phyloP scores from a whole-genome alignment of 805 yeast species.

The Candida stauntonica region DNA sequence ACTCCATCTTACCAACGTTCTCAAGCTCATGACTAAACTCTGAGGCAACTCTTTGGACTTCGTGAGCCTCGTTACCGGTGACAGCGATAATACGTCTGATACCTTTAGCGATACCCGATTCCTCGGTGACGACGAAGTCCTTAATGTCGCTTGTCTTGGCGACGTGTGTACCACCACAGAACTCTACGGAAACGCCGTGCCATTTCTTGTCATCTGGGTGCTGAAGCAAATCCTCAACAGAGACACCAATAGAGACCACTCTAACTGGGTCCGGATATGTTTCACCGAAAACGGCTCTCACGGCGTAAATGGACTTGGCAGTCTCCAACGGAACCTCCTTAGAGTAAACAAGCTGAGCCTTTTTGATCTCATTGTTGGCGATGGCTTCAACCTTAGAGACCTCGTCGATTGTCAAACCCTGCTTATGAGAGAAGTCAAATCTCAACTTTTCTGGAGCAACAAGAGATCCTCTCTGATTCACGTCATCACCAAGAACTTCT shows the following conservation, averaged over 20 bases:
- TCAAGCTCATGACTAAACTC: slow-evolving; percentile 63
- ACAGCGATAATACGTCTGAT: slow-evolving; percentile 97
- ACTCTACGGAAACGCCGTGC: slow-evolving; percentile 79
- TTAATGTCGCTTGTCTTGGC: slow-evolving; percentile 89
- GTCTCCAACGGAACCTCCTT: slow-evolving; percentile 71
- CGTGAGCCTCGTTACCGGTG: slow-evolving; percentile 86
- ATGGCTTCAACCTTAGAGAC: slow-evolving; percentile 71
- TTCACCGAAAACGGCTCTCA: slow-evolving; percentile 98
- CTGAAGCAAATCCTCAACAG: slow-evolving; percentile 74
- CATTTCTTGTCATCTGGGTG: slow-evolving; percentile 73
- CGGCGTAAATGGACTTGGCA: slow-evolving; percentile 75
- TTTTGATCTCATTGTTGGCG: slow-evolving; percentile 65
- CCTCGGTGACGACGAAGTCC: slow-evolving; percentile 86
- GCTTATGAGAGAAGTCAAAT: slow-evolving; percentile 94
- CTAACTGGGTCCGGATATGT: slow-evolving; percentile 99
- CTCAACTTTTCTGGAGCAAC: slow-evolving; percentile 94
- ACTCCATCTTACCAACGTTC: slow-evolving; percentile 57
- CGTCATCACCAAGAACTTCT: slow-evolving; percentile 78
- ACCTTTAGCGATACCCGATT: slow-evolving; percentile 98
- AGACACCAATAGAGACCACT: slow-evolving; percentile 91
- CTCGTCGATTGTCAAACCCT: slow-evolving; percentile 70
- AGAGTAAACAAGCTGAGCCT: slow-evolving; percentile 69
- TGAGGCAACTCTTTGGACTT: slow-evolving; percentile 78
- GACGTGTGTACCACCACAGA: slow-evolving; percentile 99
- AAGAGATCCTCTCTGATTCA: slow-evolving; percentile 95